Evolutionary conservation across 1,284 basidiomycete genomes (phyloP).

Genomic region (Xerocomus amazonicus): DNA sequence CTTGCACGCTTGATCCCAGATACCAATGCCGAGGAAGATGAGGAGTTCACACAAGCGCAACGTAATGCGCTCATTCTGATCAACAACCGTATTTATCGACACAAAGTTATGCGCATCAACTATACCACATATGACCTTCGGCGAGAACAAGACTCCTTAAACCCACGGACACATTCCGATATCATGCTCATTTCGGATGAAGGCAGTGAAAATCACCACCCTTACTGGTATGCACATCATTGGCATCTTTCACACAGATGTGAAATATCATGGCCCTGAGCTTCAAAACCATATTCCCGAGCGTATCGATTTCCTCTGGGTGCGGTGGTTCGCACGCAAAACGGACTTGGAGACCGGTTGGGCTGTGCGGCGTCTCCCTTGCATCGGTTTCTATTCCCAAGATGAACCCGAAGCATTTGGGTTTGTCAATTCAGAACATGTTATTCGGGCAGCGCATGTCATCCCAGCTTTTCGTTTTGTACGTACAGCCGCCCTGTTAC

Average conservation of each 20-base stretch:
- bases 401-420: neutral
- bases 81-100: neutral
- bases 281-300: neutral
- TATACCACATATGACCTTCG: constrained; percentile 2
- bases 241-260: neutral
- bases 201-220: neutral
- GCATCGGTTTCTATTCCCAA: neutral
- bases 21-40: neutral
- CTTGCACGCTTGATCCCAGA: neutral
- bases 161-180: neutral
- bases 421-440: neutral
- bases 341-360: neutral
- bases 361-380: neutral
- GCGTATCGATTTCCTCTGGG: neutral
- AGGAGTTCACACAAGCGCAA: neutral
- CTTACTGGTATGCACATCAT: neutral
- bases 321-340: neutral
- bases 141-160: neutral
- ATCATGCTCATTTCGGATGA: neutral
- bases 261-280: neutral
- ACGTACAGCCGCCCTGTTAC: constrained; percentile 21
- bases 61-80: neutral
- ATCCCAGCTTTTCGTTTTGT: constrained; percentile 16
- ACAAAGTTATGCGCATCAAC: neutral
- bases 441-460: neutral